These are phyloP conservation scores for Martiniozyma abietophila DNA, from an alignment of 805 yeast genomes.

Conservation along the genomic window DNA sequence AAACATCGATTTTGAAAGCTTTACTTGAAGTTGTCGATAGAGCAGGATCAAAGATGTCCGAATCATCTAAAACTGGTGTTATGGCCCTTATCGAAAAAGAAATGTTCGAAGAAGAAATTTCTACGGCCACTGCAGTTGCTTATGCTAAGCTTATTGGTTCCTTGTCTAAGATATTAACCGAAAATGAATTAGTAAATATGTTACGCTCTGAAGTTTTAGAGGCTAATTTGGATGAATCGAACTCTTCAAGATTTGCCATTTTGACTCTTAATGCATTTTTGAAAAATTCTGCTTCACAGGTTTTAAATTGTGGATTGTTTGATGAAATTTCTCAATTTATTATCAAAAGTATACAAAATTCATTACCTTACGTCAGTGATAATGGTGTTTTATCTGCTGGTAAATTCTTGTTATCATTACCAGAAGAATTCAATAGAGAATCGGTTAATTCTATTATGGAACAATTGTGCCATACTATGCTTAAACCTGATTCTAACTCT, in stretches of 20 bases:
- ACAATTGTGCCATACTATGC: conserved; percentile 39
- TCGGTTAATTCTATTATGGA: conserved; percentile 31
- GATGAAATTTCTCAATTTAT: conserved; percentile 43
- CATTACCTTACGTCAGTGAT: conserved; percentile 51
- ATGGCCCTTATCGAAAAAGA: conserved; percentile 69
- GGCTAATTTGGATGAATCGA: conserved; percentile 28
- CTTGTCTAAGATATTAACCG: conserved; percentile 53
- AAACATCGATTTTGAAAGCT: conserved; percentile 79
- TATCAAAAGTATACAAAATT: conserved; percentile 32
- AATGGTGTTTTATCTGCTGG: conserved; percentile 76
- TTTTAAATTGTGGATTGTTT: conserved; percentile 43
- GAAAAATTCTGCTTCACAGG: conserved; percentile 62
- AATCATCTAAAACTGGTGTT: conserved; percentile 57
- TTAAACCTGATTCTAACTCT: conserved; percentile 52
- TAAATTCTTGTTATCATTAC: conserved; percentile 54
- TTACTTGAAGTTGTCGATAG: conserved; percentile 70
- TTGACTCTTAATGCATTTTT: conserved; percentile 72
- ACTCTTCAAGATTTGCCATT: conserved; percentile 52
- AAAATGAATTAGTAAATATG: conserved; percentile 55
- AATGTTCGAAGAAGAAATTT: conserved; percentile 26
- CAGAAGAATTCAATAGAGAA: conserved; percentile 18
- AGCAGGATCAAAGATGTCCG: conserved; percentile 73
- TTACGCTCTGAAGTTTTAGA: conserved; percentile 50
- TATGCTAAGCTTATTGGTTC: conserved; percentile 77
- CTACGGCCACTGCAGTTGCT: conserved; percentile 54